These are phyloP conservation scores for Triglochin maritima DNA, from an alignment of 106 monocot species.

Conservation along the genomic window DNA sequence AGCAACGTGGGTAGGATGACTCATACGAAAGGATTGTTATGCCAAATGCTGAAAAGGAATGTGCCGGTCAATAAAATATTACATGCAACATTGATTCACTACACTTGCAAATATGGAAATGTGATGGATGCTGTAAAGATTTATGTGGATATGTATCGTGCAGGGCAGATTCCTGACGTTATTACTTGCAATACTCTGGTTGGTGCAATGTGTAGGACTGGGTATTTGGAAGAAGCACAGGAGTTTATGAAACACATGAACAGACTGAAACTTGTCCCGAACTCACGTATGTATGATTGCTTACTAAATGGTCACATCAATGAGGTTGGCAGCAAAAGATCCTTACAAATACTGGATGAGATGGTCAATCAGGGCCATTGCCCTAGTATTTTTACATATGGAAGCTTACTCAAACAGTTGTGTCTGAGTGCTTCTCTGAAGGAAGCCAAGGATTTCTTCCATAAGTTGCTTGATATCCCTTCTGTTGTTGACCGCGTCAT, in stretches of 20 bases:
- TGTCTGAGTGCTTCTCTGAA: no score
- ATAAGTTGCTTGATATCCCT: slow-evolving; percentile 25
- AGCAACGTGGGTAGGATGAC: slow-evolving; percentile 27
- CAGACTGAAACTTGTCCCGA: slow-evolving; percentile 32
- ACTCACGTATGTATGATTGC: slow-evolving; percentile 32
- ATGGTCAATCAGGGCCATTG: slow-evolving; percentile 35
- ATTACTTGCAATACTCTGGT: slow-evolving; percentile 40
- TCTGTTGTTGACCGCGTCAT: slow-evolving; percentile 21
- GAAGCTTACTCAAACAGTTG: no score
- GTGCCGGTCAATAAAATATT: slow-evolving; percentile 40
- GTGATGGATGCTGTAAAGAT: slow-evolving; percentile 40
- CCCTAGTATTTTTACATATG: slow-evolving; percentile 37
- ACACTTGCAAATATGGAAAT: slow-evolving; percentile 36
- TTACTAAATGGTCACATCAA: slow-evolving; percentile 40
- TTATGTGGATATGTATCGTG: slow-evolving; percentile 28
- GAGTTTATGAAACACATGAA: slow-evolving; percentile 57
- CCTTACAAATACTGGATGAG: slow-evolving; percentile 45
- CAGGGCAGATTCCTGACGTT: slow-evolving; percentile 21
- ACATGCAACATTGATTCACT: slow-evolving; percentile 37
- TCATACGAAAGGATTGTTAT: slow-evolving; percentile 29
- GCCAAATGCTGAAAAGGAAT: slow-evolving; percentile 43
- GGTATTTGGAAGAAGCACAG: slow-evolving; percentile 38
- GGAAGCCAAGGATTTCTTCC: no score
- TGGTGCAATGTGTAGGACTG: slow-evolving; percentile 35
- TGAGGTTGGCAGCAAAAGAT: slow-evolving; percentile 32